Evolutionary conservation across 768 basidiomycete species (phyloP), one percentile per base, ranked within the genome.

Genomic region (Suillus occidentalis): DNA sequence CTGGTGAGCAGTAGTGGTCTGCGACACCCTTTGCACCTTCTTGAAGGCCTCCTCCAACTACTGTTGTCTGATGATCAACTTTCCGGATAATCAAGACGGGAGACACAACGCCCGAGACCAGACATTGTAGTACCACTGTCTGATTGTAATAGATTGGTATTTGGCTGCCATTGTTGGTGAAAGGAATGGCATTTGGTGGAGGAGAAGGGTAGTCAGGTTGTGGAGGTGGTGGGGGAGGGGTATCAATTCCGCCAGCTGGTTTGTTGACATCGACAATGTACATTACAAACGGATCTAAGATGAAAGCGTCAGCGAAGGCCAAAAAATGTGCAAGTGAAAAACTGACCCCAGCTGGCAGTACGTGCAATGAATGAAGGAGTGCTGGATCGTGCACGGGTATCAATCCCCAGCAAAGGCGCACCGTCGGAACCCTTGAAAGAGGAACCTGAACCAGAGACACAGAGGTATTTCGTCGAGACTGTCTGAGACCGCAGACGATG

Each of bases 131-230:
- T 37, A 98, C 94, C 56, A 99, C 91, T 1, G 94, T 95, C 76
- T 96, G 92, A 73, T 99, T 99, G 83, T 98, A 99, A 77, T 95
- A 94, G 64, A 99, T 89, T 20, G 95, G 90, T 56, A 94, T 94
- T 71, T 91, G 91, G 4, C 89, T 88, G 1, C 91, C 90, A 68
- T 91, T 91, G 75, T 89, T 89, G 49, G 89, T 89, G 77, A 92
- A 92, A 6, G 91, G 82, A 59, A 97, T 94, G 6, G 93, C 94
- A 68, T 95, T 95, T 14, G 94, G 91, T 31, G 96, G 94, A 39
- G 93, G 92, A 0, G 91, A 90, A 7, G 97, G 97, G 75, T 94
- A 98, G 68, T 94, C 95, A 0, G 90, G 87, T 62, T 94, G 91
- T 1, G 89, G 91, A 4, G 92, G 90, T 18, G 92, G 91, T 0